Evolutionary conservation across 371 early-diverging fungal genomes (phyloP).

Genomic region (Entomophthora muscae): DNA sequence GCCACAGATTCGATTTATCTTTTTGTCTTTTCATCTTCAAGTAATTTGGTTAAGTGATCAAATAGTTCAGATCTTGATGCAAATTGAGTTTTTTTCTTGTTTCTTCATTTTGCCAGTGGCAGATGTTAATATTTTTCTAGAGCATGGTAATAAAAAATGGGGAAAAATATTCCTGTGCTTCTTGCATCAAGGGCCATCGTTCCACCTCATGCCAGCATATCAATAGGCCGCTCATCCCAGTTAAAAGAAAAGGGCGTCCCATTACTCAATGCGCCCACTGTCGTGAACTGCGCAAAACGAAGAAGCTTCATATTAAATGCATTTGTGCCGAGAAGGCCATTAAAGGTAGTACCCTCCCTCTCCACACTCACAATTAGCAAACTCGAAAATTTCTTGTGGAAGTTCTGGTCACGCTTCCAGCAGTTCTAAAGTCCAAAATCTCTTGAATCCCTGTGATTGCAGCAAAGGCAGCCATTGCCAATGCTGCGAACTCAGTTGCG

Average conservation of each 20-base stretch:
- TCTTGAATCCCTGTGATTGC: constrained; percentile 8
- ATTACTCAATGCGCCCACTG: constrained; percentile 59
- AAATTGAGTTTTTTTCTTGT: too few relatives aligned
- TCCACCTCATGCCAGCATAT: constrained; percentile 21
- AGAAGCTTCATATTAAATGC: constrained; percentile 59
- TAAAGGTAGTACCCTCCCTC: neutral
- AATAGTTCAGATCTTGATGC: too few relatives aligned
- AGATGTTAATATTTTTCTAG: too few relatives aligned
- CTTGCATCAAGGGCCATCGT: constrained; percentile 27
- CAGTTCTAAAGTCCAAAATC: neutral
- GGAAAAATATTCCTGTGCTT: constrained; percentile 23
- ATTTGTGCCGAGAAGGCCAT: constrained; percentile 26
- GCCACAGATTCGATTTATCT: too few relatives aligned
- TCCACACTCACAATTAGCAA: neutral
- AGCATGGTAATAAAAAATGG: constrained; percentile 17
- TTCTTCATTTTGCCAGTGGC: too few relatives aligned
- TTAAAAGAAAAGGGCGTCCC: constrained; percentile 62
- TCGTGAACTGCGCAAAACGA: constrained; percentile 50
- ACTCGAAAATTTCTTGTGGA: neutral
- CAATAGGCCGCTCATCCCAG: constrained; percentile 44
- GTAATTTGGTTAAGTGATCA: too few relatives aligned
- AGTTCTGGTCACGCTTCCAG: neutral
- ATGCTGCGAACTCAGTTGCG: constrained; percentile 6
- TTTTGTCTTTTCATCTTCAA: too few relatives aligned
- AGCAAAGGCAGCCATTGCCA: constrained; percentile 2